A percentile compares a stretch with the other conserved stretches of the same genome.
Conservation (phyloP, 768 basidiomycete genomes). For the Russula emetica region DNA sequence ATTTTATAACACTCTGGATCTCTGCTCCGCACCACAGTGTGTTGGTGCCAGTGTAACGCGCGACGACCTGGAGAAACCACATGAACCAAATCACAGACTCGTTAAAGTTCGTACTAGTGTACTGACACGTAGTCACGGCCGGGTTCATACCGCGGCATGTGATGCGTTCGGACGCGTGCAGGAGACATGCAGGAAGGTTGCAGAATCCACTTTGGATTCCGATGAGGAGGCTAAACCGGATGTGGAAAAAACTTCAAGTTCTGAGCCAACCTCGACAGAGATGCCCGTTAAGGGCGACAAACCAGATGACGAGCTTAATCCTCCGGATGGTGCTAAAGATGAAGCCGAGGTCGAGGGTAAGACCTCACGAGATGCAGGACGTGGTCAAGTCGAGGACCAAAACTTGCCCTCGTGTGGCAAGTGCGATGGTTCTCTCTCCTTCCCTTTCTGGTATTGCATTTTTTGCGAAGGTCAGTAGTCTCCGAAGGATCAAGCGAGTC, state of each 20-base stretch:
- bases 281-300: not conserved
- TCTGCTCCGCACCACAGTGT: constrained; percentile 33
- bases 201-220: not conserved
- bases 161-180: constrained; percentile 10
- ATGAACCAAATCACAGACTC: constrained; percentile 34
- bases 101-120: constrained; percentile 31
- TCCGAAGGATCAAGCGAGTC: too few relatives aligned
- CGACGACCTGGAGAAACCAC: constrained; percentile 28
- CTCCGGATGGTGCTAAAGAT: not conserved
- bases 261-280: not conserved
- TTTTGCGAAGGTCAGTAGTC: constrained; percentile 29
- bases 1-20: constrained; percentile 31
- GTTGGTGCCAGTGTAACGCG: constrained; percentile 23
- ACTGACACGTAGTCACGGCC: constrained; percentile 3
- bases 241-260: not conserved
- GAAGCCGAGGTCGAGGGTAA: not conserved
- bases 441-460: constrained; percentile 36
- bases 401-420: constrained; percentile 27
- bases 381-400: not conserved
- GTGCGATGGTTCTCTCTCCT: constrained; percentile 27
- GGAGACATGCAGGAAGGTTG: constrained; percentile 1
- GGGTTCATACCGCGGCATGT: not conserved
- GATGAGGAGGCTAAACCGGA: not conserved
- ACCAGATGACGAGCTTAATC: not conserved
- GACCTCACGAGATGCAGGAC: not conserved